Base-by-base conservation (phyloP, 345 rosid species). In the Reutealis trisperma region DNA sequence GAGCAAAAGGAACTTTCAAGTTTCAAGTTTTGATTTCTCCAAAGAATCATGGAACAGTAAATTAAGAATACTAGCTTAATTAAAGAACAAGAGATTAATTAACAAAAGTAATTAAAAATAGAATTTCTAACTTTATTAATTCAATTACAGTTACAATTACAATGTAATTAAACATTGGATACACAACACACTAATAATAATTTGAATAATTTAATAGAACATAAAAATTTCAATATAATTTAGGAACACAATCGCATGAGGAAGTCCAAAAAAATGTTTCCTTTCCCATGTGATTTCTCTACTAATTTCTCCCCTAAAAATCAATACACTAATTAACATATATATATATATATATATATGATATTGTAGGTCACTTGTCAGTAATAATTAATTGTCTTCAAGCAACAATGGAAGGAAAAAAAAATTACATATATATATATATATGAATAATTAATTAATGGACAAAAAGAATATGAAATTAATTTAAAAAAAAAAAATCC, bases 211-310 rank as follows among this genome's bases (percentile, higher is more conserved):
- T 70, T 70, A 41, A 49, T 47, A 47, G 51, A 63, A 76, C 45
- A 81, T 65, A 74, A 58, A 34, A 74, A 80, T 74, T 54, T 71
- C 30, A 78, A 80, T 75, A 60, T 30, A 21, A 51, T 12, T 3
- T 54, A 16, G 71, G 75, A 81, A 52, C 71, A 75, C 81, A 73
- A 79, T 79, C 83, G 81, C 80, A 81, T 67, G 80, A 79, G 82
- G 76, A 41, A 68, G 83, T 61, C 72, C 81, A 73, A 84, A 84
- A 82, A 83, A 83, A 75, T 72, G 84, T 75, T 74, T 79, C 22
- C 84, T 32, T 64, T 68, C 80, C 82, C 84, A 77, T 82, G 87
- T 79, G 89, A 81, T 54, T 52, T 67, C 41, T 81, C 78, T 69
- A 27, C 2, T 47, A 47, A 47, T 47, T 18, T 54, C 21, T 62